Conservation (phyloP, 108 stramenopile genomes). For the Stephanodiscus minutulus region DNA sequence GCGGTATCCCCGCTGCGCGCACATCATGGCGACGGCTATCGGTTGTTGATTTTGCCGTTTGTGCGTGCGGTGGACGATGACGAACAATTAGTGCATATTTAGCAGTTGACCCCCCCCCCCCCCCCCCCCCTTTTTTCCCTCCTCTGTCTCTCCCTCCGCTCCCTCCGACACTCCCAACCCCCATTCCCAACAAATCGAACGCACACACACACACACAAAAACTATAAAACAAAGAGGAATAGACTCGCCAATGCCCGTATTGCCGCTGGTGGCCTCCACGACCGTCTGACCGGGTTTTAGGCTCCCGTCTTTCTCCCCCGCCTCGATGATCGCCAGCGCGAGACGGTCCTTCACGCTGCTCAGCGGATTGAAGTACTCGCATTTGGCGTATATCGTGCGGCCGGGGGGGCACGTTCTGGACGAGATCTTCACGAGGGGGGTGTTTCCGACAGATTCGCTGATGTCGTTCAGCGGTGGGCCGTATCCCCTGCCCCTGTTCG, state of each 20-base stretch:
- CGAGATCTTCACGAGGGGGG: conserved; percentile 61
- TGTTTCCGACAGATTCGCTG: conserved; percentile 64
- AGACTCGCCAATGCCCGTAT: conserved; percentile 90
- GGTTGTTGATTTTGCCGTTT: too few species aligned
- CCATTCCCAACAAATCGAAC: too few species aligned
- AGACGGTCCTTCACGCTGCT: conserved; percentile 93
- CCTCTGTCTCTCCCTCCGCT: too few species aligned
- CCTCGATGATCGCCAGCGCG: conserved; percentile 80
- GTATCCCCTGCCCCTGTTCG: conserved; percentile 44
- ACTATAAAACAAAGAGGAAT: too few species aligned
- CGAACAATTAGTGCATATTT: too few species aligned
- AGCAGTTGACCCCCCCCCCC: too few species aligned
- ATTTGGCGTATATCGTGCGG: conserved; percentile 74
- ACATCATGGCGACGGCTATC: conserved; percentile 55
- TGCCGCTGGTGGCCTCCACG: conserved; percentile 94
- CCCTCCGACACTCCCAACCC: too few species aligned
- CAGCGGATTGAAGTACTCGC: conserved; percentile 87
- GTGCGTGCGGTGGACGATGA: too few species aligned
- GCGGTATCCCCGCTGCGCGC: conserved; percentile 71
- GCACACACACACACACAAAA: too few species aligned
- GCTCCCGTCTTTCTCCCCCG: conserved; percentile 77
- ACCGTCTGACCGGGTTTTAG: conserved; percentile 90
- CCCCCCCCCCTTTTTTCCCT: too few species aligned
- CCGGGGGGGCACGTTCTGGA: conserved; percentile 54
- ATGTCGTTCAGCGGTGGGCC: conserved; percentile 51